Evolutionary conservation across 1,139 yeast genomes (phyloP), one percentile per base, ranked within the genome.

Genomic region (Pichia inconspicua): DNA sequence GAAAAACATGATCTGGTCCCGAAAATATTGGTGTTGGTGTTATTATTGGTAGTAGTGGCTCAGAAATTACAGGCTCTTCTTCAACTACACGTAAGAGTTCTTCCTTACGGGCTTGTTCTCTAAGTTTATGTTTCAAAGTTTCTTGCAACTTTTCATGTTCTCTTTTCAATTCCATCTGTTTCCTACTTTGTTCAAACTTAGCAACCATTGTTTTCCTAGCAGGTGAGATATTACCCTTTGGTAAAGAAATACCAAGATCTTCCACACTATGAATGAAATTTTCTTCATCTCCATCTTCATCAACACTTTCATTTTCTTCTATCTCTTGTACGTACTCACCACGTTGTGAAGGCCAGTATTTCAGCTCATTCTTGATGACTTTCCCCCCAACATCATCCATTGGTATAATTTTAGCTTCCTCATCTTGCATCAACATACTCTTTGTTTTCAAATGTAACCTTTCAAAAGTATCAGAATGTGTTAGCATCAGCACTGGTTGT

Each of bases 1-100:
- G 71, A 66, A 87, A 89, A n/a, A 30, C 25, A 28, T 27, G 31
- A 27, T 27, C 34, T 25, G 34, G 42, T 8, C 25, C 27, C 12
- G 25, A 17, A 36, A 3, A 27, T 19, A 36, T 8, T 8, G 22
- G 25, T 14, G 5, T 6, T 22, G 44, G 22, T 11, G 25, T 6
- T 25, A 10, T 28, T 19, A 25, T 27, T 30, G 36, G 45, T 17
- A 46, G 40, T 22, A 25, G 36, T 34, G 41, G 43, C 22, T 22
- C 45, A 40, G 45, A 51, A n/a, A 52, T 37, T 25, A 47, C 47
- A 5, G 27, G 34, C 12, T 30, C 12, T 12, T 11, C n/a, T 19
- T n/a, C 38, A 35, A 35, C 38, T n/a, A 35, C 12, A 19, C n/a
- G 19, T 15, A 35, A 1, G 1, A 22, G 8, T 37, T 19, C 40